These are phyloP conservation scores for Bipolaris victoriae DNA, from an alignment of 2,329 filamentous ascomycete species.

Conservation along the genomic window DNA sequence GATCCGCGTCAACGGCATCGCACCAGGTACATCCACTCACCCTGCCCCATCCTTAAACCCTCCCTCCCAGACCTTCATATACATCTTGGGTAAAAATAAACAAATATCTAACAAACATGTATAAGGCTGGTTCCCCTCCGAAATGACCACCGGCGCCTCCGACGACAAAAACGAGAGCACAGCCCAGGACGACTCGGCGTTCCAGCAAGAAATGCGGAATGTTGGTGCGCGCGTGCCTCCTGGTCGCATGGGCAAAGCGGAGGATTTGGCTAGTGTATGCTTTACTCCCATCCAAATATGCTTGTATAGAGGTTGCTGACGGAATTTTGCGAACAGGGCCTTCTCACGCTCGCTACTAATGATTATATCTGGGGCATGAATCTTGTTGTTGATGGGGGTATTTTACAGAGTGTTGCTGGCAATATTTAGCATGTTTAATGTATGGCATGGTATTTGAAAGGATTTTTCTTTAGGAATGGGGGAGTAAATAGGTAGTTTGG, in stretches of 20 bases:
- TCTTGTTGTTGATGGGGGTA: background rate
- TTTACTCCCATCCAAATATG: too few species aligned
- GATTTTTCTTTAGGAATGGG: too few species aligned
- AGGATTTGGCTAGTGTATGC: background rate
- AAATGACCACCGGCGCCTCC: background rate
- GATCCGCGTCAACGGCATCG: background rate
- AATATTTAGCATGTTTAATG: background rate
- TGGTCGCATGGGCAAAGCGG: background rate
- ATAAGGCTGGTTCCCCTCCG: background rate
- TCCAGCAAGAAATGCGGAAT: background rate
- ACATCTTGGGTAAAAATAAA: background rate
- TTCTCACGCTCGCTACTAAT: background rate
- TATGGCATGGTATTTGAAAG: too few species aligned
- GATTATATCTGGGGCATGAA: slow-evolving; percentile 2
- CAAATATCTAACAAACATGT: background rate
- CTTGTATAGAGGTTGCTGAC: background rate
- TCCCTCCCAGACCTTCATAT: background rate
- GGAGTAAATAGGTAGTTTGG: too few species aligned
- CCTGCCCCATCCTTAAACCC: background rate
- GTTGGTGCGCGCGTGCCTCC: background rate
- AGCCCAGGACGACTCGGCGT: background rate
- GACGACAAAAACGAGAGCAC: slow-evolving; percentile 1
- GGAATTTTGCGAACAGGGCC: background rate
- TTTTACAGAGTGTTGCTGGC: background rate
- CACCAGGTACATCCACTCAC: background rate